Conservation (phyloP, 768 basidiomycete genomes). For the Leccinum uliginosum region DNA sequence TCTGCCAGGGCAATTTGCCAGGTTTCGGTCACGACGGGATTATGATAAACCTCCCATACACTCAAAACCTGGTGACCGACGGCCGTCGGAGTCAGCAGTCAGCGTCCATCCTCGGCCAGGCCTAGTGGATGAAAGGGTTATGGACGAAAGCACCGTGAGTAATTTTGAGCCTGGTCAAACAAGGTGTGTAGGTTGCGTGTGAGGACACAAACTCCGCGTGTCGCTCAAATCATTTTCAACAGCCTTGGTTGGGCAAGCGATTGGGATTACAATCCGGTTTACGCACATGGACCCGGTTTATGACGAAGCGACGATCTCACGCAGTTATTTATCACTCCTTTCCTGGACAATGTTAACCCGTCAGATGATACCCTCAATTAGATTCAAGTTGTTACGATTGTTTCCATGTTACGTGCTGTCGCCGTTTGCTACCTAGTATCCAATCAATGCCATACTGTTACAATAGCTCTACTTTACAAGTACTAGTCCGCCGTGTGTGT, state of each 20-base stretch:
- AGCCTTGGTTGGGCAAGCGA: conserved; percentile 18
- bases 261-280: conserved; percentile 14
- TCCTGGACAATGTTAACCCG: conserved; percentile 11
- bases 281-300: conserved; percentile 9
- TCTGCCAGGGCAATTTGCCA: conserved; percentile 1
- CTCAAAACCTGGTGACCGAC: conserved; percentile 6
- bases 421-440: conserved; percentile 1
- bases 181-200: conserved; percentile 8
- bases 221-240: not conserved
- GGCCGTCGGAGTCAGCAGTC: conserved; percentile 2
- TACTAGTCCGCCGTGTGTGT: not conserved
- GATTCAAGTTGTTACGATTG: conserved; percentile 5
- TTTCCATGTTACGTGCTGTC: not conserved
- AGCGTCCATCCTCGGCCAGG: conserved; percentile 10
- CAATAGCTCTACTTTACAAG: conserved; percentile 15
- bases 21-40: conserved; percentile 9
- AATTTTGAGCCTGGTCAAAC: conserved; percentile 4
- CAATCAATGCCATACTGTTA: conserved; percentile 3
- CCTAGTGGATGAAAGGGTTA: not conserved
- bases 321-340: conserved; percentile 7
- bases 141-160: not conserved
- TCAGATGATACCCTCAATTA: not conserved
- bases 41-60: conserved; percentile 10
- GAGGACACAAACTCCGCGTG: not conserved
- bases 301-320: not conserved